Evolutionary conservation across 2,329 filamentous ascomycete genomes (phyloP).

Genomic region (Fusarium zealandicum): DNA sequence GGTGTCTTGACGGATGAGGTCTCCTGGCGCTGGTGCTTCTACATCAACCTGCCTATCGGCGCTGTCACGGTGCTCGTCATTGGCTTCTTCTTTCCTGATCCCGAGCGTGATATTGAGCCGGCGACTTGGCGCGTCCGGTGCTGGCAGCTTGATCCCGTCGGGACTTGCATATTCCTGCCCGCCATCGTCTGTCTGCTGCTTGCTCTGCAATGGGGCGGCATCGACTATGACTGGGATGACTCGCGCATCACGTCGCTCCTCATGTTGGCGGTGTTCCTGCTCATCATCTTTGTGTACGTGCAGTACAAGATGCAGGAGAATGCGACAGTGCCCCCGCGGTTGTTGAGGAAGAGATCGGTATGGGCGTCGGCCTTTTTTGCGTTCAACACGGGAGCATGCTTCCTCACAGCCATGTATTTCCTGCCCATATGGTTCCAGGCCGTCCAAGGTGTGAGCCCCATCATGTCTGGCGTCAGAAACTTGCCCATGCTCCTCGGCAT

Average conservation of each 20-base stretch:
- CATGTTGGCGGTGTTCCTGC: slow-evolving; percentile 43
- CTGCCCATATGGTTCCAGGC: slow-evolving; percentile 57
- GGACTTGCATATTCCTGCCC: slow-evolving; percentile 44
- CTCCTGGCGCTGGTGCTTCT: slow-evolving; percentile 52
- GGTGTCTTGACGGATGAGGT: slow-evolving; percentile 48
- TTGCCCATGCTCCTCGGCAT: slow-evolving; percentile 51
- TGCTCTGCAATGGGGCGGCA: slow-evolving; percentile 59
- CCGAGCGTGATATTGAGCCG: slow-evolving; percentile 35
- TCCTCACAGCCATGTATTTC: slow-evolving; percentile 48
- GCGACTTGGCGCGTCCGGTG: slow-evolving; percentile 37
- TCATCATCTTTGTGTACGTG: slow-evolving; percentile 48
- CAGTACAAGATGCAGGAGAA: slow-evolving; percentile 50
- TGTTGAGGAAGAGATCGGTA: slow-evolving; percentile 51
- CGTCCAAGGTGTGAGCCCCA: slow-evolving; percentile 50
- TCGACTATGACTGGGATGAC: slow-evolving; percentile 44
- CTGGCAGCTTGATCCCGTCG: slow-evolving; percentile 43
- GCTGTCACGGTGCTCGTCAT: slow-evolving; percentile 46
- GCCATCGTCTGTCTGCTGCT: slow-evolving; percentile 56
- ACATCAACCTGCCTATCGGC: slow-evolving; percentile 51
- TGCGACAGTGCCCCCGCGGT: slow-evolving; percentile 54
- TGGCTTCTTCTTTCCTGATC: slow-evolving; percentile 39
- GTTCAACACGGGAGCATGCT: slow-evolving; percentile 50
- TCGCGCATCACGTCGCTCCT: slow-evolving; percentile 41
- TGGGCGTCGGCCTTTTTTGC: slow-evolving; percentile 46
- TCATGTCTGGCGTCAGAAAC: slow-evolving; percentile 51